These are phyloP conservation scores for Passiflora organensis DNA, from an alignment of 345 rosid species.

Conservation along the genomic window DNA sequence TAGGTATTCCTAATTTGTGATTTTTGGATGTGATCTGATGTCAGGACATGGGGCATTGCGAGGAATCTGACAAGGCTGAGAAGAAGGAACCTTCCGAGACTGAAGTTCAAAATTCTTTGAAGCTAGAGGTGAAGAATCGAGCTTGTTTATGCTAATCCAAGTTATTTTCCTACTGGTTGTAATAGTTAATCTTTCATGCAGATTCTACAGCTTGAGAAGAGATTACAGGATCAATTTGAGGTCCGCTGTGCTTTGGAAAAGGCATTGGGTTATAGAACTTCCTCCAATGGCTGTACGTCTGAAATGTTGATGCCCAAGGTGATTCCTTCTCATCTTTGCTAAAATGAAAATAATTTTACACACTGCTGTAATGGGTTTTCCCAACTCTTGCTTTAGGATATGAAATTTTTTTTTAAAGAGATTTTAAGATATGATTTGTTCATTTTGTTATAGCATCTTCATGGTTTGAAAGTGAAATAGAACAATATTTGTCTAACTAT, in stretches of 20 bases:
- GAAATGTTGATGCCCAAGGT: slow-evolving; percentile 64
- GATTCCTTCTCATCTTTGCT: slow-evolving; percentile 11
- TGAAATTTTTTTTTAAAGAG: too few relatives aligned
- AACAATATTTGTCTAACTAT: background rate
- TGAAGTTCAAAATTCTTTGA: slow-evolving; percentile 54
- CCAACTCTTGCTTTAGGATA: too few relatives aligned
- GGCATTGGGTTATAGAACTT: slow-evolving; percentile 65
- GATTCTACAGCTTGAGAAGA: slow-evolving; percentile 80
- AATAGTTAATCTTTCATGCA: slow-evolving; percentile 25
- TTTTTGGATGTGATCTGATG: slow-evolving; percentile 20
- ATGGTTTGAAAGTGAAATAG: too few relatives aligned
- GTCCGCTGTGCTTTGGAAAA: slow-evolving; percentile 75
- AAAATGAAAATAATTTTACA: too few relatives aligned
- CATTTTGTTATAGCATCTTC: too few relatives aligned
- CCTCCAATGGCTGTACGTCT: slow-evolving; percentile 30
- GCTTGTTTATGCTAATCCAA: slow-evolving; percentile 2
- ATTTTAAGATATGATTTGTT: too few relatives aligned
- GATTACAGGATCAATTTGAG: slow-evolving; percentile 69
- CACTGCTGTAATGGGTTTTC: too few relatives aligned
- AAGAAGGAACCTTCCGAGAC: slow-evolving; percentile 39
- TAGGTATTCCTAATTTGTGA: slow-evolving; percentile 3
- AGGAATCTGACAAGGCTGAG: slow-evolving; percentile 34
- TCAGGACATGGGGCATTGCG: slow-evolving; percentile 63
- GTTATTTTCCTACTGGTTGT: background rate
- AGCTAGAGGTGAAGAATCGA: slow-evolving; percentile 68